These are phyloP conservation scores for Sarocladiaceae sp. DNA, from an alignment of 2,329 filamentous ascomycete genomes.

Conservation along the genomic window DNA sequence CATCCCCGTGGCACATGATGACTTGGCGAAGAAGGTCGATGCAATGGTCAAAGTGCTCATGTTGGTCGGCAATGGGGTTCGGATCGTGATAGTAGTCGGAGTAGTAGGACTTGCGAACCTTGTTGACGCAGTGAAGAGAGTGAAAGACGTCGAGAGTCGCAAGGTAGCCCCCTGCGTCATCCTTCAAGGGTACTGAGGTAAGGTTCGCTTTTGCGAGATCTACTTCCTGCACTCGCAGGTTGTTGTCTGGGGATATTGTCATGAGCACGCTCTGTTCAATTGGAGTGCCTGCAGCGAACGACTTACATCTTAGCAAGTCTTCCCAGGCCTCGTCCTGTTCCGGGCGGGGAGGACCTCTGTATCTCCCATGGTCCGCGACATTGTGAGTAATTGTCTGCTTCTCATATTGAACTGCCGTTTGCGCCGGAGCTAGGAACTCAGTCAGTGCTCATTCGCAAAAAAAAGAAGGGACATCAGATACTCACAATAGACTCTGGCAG, in stretches of 20 bases:
- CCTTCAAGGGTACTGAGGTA: conserved; percentile 11
- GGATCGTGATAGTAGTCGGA: conserved; percentile 13
- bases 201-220: conserved; percentile 10
- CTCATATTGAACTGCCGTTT: conserved; percentile 8
- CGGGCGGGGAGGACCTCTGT: conserved; percentile 9
- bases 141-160: conserved; percentile 13
- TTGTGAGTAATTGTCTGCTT: conserved; percentile 8
- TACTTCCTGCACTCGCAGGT: conserved; percentile 7
- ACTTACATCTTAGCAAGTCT: conserved; percentile 5
- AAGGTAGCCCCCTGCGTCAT: conserved; percentile 12
- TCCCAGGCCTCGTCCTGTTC: conserved; percentile 11
- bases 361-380: conserved; percentile 4
- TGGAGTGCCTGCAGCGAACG: background rate
- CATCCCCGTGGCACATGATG: conserved; percentile 15
- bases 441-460: background rate
- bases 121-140: conserved; percentile 12
- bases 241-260: background rate
- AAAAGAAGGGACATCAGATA: too few species aligned
- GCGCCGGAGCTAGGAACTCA: conserved; percentile 7
- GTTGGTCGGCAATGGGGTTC: conserved; percentile 11
- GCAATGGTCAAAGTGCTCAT: conserved; percentile 14
- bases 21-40: conserved; percentile 14
- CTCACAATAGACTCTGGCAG: conserved; percentile 10
- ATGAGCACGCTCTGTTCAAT: background rate
- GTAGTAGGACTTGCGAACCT: conserved; percentile 13